phyloP scores from a whole-genome alignment of 495 filamentous ascomycete species.

The Penicillium waksmanii region DNA sequence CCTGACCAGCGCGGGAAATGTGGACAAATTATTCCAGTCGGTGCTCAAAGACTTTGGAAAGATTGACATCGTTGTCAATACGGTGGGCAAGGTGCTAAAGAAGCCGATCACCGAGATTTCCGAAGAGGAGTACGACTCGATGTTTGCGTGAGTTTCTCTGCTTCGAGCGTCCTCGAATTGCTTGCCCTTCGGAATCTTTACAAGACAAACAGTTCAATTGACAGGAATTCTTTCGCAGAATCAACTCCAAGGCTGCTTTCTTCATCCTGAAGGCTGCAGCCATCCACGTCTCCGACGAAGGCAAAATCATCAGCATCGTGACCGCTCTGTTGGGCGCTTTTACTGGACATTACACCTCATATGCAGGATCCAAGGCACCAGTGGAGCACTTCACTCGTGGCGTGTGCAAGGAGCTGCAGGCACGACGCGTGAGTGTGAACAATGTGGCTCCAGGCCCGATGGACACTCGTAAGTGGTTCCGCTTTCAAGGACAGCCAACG shows the following conservation, averaged over 20 bases:
- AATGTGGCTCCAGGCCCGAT: conserved; percentile 44
- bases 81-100: conserved; percentile 52
- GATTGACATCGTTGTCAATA: conserved; percentile 61
- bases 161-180: background rate
- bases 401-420: conserved; percentile 43
- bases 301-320: conserved; percentile 44
- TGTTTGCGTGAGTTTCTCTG: conserved; percentile 38
- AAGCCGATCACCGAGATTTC: conserved; percentile 53
- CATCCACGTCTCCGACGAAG: conserved; percentile 34
- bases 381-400: conserved; percentile 47
- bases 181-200: too few species aligned
- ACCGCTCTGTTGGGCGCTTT: conserved; percentile 42
- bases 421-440: conserved; percentile 39
- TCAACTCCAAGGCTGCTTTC: conserved; percentile 44
- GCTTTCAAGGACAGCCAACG: background rate
- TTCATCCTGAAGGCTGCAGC: conserved; percentile 43
- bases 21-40: conserved; percentile 35
- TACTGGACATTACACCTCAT: conserved; percentile 44
- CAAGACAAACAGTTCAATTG: background rate
- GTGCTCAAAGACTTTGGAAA: conserved; percentile 40
- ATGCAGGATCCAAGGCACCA: conserved; percentile 43
- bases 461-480: conserved; percentile 42
- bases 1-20: conserved; percentile 33
- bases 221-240: conserved; percentile 13
- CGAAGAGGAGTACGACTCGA: conserved; percentile 54